A percentile compares a stretch with the other conserved stretches of the same genome.
Evolutionary conservation across 1,139 yeast genomes (phyloP).

Genomic region (Yamadazyma oceani): DNA sequence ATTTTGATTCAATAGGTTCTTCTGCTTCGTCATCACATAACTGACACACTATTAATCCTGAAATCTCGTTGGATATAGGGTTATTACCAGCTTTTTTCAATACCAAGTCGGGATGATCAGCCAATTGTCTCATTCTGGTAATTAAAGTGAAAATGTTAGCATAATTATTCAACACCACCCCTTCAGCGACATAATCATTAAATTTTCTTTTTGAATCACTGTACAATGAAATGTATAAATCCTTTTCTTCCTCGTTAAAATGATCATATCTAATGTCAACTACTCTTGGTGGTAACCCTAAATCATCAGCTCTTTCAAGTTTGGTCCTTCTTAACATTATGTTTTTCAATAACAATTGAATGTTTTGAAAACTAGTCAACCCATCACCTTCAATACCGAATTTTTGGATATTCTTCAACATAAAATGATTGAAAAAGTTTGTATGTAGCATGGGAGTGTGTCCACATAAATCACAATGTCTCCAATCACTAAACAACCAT

Average conservation of each 20-base stretch:
- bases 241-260: conserved; percentile 93
- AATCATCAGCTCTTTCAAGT: conserved; percentile 92
- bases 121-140: conserved; percentile 95
- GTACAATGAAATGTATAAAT: conserved; percentile 82
- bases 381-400: conserved; percentile 83
- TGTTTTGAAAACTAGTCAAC: conserved; percentile 68
- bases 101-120: conserved; percentile 97
- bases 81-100: conserved; percentile 55
- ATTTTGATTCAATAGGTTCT: conserved; percentile 91
- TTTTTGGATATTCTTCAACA: conserved; percentile 88
- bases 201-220: conserved; percentile 84
- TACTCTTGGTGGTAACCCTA: conserved; percentile 93
- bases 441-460: conserved; percentile 95
- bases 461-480: conserved; percentile 82
- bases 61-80: conserved; percentile 32
- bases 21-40: conserved; percentile 97
- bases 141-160: conserved; percentile 95
- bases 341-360: conserved; percentile 69
- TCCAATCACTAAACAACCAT: conserved; percentile 82
- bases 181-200: conserved; percentile 87
- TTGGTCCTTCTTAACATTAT: conserved; percentile 94
- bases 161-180: conserved; percentile 91
- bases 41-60: conserved; percentile 80
- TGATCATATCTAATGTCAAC: conserved; percentile 83
- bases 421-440: conserved; percentile 91